Conservation (phyloP, 2,329 filamentous ascomycete species). For the Decorospora gaudefroyi region DNA sequence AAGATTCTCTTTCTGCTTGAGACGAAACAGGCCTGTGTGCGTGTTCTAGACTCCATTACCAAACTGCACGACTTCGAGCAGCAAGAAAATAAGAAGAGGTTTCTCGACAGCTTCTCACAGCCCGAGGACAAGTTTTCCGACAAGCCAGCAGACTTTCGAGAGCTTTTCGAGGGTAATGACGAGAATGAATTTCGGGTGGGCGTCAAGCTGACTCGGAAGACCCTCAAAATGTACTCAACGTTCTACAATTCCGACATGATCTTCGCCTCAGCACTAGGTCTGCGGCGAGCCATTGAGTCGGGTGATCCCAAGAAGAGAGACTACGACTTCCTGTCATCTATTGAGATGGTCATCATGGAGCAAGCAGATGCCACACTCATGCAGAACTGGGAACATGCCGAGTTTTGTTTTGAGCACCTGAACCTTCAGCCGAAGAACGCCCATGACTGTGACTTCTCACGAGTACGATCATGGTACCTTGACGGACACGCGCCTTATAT, state of each 20-base stretch:
- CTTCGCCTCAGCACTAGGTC: slow-evolving; percentile 83
- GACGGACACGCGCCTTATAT: slow-evolving; percentile 79
- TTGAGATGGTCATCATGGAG: slow-evolving; percentile 88
- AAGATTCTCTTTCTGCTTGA: slow-evolving; percentile 91
- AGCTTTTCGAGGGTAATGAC: slow-evolving; percentile 91
- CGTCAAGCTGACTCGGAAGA: slow-evolving; percentile 96
- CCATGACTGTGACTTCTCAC: slow-evolving; percentile 91
- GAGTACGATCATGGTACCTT: slow-evolving; percentile 90
- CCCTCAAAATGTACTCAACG: slow-evolving; percentile 88
- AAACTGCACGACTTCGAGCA: slow-evolving; percentile 80
- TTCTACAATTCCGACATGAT: slow-evolving; percentile 98
- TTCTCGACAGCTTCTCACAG: slow-evolving; percentile 79
- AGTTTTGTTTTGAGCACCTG: slow-evolving; percentile 87
- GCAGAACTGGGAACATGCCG: slow-evolving; percentile 98
- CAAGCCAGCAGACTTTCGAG: slow-evolving; percentile 83
- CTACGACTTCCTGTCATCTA: slow-evolving; percentile 88
- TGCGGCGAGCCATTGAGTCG: slow-evolving; percentile 87
- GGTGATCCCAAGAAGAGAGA: slow-evolving; percentile 70
- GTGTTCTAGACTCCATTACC: slow-evolving; percentile 76
- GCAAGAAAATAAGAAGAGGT: slow-evolving; percentile 92
- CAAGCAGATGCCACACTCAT: slow-evolving; percentile 92
- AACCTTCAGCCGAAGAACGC: slow-evolving; percentile 88
- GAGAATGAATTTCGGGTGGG: slow-evolving; percentile 96
- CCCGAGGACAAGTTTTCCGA: slow-evolving; percentile 71
- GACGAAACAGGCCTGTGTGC: slow-evolving; percentile 82